phyloP scores from a whole-genome alignment of 2,329 filamentous ascomycete species.

The Botrytis deweyae region DNA sequence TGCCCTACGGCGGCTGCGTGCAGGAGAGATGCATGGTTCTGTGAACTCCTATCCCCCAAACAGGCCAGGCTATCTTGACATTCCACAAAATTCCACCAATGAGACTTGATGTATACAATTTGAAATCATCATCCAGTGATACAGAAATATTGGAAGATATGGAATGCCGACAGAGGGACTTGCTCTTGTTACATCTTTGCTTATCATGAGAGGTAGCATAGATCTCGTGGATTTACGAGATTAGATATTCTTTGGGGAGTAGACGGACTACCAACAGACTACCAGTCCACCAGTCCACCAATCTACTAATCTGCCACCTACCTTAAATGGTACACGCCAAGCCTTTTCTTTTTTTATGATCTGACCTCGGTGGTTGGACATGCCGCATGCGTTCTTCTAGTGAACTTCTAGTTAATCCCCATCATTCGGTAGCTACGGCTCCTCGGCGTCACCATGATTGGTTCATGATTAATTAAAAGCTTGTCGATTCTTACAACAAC shows the following conservation, averaged over 20 bases:
- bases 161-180: not conserved
- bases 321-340: not conserved
- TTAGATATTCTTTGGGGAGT: not conserved
- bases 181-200: not conserved
- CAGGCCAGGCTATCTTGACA: not conserved
- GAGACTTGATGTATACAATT: not conserved
- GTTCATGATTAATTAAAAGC: not conserved
- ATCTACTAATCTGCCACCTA: not conserved
- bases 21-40: conserved; percentile 19
- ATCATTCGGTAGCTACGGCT: conserved; percentile 19
- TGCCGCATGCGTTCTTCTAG: not conserved
- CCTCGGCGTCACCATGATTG: conserved; percentile 15
- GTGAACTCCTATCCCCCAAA: conserved; percentile 9
- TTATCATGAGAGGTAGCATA: not conserved
- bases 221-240: not conserved
- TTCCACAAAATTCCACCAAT: not conserved
- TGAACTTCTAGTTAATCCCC: conserved; percentile 17
- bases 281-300: too few species aligned
- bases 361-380: not conserved
- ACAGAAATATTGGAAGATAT: conserved; percentile 1
- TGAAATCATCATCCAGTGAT: not conserved
- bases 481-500: not conserved
- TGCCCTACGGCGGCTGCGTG: conserved; percentile 22
- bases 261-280: not conserved
- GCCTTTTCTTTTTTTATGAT: not conserved